phyloP scores from a whole-genome alignment of 2,329 filamentous ascomycete species.

The Microsporum audouinii region DNA sequence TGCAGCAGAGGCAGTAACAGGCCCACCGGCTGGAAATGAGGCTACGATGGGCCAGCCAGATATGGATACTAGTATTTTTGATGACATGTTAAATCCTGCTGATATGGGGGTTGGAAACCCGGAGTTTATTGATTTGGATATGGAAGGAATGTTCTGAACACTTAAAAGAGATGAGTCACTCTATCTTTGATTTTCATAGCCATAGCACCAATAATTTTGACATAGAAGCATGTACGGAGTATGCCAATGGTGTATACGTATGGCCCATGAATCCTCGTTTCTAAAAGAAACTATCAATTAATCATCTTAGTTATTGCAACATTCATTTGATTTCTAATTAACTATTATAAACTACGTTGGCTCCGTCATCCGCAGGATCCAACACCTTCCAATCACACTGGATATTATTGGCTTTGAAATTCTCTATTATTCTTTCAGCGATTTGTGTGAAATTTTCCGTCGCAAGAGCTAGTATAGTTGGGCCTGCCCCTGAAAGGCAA shows the following conservation, averaged over 20 bases:
- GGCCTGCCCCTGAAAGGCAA: conserved; percentile 86
- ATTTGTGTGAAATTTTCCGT: conserved; percentile 84
- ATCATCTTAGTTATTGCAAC: too few relatives aligned
- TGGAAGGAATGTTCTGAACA: conserved; percentile 34
- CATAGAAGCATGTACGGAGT: background rate
- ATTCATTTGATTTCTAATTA: conserved; percentile 8
- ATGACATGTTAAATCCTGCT: conserved; percentile 34
- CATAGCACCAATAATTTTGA: background rate
- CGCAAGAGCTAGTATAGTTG: conserved; percentile 85
- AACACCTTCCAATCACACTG: conserved; percentile 77
- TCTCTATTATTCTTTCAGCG: conserved; percentile 62
- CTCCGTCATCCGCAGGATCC: conserved; percentile 64
- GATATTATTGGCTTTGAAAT: conserved; percentile 56
- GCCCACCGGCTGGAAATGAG: conserved; percentile 18
- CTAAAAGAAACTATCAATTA: too few relatives aligned
- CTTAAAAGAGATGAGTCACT: too few relatives aligned
- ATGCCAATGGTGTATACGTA: too few relatives aligned
- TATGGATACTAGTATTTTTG: conserved; percentile 24
- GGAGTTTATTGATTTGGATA: conserved; percentile 35
- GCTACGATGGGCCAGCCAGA: conserved; percentile 5
- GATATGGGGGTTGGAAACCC: conserved; percentile 35
- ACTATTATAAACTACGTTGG: conserved; percentile 25
- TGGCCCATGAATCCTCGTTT: too few relatives aligned
- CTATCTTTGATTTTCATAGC: too few relatives aligned
- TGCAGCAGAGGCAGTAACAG: conserved; percentile 26